Evolutionary conservation across 371 early-diverging fungal genomes (phyloP).

Genomic region (Rhizopus sp.): DNA sequence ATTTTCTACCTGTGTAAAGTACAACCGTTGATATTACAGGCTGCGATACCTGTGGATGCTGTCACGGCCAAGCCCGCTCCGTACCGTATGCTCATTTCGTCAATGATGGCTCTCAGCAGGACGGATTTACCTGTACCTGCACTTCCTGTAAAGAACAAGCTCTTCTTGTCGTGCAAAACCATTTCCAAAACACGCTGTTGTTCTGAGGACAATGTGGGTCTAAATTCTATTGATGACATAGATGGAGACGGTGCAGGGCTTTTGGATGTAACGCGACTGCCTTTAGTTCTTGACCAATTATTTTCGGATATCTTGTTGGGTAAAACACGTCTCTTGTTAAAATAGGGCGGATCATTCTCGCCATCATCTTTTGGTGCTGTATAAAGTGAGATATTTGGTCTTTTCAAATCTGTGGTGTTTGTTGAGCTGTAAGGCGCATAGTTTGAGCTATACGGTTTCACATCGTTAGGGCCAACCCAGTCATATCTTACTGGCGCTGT

Average conservation of each 20-base stretch:
- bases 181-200: slow-evolving; percentile 22
- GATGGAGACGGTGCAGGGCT: background rate
- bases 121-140: slow-evolving; percentile 88
- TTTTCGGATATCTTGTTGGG: background rate
- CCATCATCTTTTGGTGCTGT: background rate
- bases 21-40: slow-evolving; percentile 81
- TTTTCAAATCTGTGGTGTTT: background rate
- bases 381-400: background rate
- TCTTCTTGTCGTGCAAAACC: slow-evolving; percentile 17
- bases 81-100: slow-evolving; percentile 35
- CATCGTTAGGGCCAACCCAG: slow-evolving; percentile 21
- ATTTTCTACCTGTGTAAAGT: slow-evolving; percentile 68
- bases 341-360: background rate
- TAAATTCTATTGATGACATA: background rate
- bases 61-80: slow-evolving; percentile 69
- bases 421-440: background rate
- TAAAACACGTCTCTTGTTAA: background rate
- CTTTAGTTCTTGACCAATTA: background rate
- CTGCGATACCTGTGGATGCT: slow-evolving; percentile 92
- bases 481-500: slow-evolving; percentile 1
- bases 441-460: slow-evolving; percentile 21
- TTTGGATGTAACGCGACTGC: background rate
- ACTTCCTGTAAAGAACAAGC: slow-evolving; percentile 42
- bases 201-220: slow-evolving; percentile 19
- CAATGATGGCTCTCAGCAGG: slow-evolving; percentile 69